Evolutionary conservation across 2,329 filamentous ascomycete genomes (phyloP).

Genomic region (Dothistroma pini): DNA sequence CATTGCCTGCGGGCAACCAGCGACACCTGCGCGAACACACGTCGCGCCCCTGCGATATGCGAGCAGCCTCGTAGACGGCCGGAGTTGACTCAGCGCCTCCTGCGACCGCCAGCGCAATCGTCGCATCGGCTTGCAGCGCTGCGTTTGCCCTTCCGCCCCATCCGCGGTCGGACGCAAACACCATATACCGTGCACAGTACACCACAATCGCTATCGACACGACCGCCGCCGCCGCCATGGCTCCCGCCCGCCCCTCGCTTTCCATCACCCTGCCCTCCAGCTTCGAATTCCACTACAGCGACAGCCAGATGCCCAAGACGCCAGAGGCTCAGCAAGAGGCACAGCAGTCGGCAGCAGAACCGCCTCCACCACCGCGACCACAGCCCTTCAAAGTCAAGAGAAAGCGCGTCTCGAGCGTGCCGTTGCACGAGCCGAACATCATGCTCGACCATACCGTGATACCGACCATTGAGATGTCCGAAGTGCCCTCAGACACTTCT

Average conservation of each 20-base stretch:
- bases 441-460: constrained; percentile 36
- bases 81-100: neutral
- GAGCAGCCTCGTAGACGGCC: neutral
- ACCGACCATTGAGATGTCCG: constrained; percentile 50
- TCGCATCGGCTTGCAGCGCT: neutral
- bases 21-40: neutral
- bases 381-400: constrained; percentile 49
- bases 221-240: constrained; percentile 24
- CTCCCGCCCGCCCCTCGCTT: constrained; percentile 43
- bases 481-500: constrained; percentile 31
- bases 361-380: constrained; percentile 44
- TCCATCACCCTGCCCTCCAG: constrained; percentile 50
- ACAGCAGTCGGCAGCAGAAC: constrained; percentile 30
- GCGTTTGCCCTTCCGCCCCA: neutral
- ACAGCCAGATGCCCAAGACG: constrained; percentile 44
- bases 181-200: neutral
- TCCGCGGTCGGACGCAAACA: neutral
- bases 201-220: neutral
- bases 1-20: neutral
- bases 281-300: constrained; percentile 47
- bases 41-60: neutral
- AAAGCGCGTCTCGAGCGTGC: constrained; percentile 36
- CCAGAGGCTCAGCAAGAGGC: constrained; percentile 32
- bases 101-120: neutral
- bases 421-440: constrained; percentile 20